phyloP scores from a whole-genome alignment of 148 eudicot genomes.

The Vaccinium darrowii region DNA sequence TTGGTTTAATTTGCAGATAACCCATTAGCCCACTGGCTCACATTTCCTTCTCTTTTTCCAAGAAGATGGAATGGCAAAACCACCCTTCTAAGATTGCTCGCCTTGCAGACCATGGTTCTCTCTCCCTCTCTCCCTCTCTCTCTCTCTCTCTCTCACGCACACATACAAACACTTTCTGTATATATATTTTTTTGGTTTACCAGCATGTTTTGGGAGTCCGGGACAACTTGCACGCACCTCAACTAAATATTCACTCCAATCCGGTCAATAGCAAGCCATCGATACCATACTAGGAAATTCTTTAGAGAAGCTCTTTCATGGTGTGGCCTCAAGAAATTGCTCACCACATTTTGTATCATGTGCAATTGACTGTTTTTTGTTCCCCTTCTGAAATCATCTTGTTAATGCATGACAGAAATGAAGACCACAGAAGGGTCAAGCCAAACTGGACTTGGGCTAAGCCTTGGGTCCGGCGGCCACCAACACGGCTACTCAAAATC shows the following conservation, averaged over 20 bases:
- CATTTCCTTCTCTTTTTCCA: neutral
- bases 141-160: neutral
- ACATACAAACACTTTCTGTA: too few relatives aligned
- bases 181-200: too few relatives aligned
- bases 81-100: constrained; percentile 14
- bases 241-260: too few relatives aligned
- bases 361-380: too few relatives aligned
- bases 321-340: too few relatives aligned
- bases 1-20: neutral
- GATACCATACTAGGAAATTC: too few relatives aligned
- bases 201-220: too few relatives aligned
- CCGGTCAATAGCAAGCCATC: too few relatives aligned
- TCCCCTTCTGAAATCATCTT: neutral
- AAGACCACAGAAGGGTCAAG: neutral
- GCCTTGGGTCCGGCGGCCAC: neutral
- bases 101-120: constrained; percentile 6
- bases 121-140: neutral
- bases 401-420: neutral
- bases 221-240: too few relatives aligned
- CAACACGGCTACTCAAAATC: neutral
- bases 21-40: neutral
- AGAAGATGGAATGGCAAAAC: neutral
- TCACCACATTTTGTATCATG: too few relatives aligned
- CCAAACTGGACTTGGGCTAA: neutral
- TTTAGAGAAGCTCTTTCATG: too few relatives aligned